These are phyloP conservation scores for Rhodotorula sp. DNA, from an alignment of 1,284 basidiomycete genomes.

Conservation along the genomic window DNA sequence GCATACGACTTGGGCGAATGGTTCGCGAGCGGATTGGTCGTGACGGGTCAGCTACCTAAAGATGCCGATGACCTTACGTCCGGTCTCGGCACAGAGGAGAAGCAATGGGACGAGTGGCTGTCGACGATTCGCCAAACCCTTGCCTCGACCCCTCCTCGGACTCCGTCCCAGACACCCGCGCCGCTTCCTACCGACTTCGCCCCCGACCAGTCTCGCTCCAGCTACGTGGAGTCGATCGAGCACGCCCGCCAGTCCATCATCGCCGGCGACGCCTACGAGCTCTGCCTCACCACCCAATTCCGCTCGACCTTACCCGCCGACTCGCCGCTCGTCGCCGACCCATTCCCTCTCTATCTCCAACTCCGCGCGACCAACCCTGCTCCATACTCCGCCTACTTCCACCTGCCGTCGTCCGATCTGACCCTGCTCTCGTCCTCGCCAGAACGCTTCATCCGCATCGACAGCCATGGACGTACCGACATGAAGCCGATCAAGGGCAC, in stretches of 20 bases:
- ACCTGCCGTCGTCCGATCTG: conserved; percentile 65
- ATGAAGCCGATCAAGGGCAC: conserved; percentile 97
- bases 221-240: conserved; percentile 68
- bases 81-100: conserved; percentile 39
- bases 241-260: conserved; percentile 71
- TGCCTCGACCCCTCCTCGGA: background rate
- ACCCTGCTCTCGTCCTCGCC: conserved; percentile 75
- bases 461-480: conserved; percentile 61
- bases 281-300: conserved; percentile 82
- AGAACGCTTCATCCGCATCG: conserved; percentile 87
- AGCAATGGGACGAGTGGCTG: conserved; percentile 37
- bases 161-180: conserved; percentile 21
- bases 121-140: background rate
- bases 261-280: conserved; percentile 90
- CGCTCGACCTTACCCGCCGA: conserved; percentile 42
- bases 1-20: conserved; percentile 49
- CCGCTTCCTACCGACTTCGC: conserved; percentile 42
- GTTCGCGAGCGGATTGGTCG: conserved; percentile 51
- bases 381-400: conserved; percentile 80
- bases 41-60: background rate
- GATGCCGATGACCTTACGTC: background rate
- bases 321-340: conserved; percentile 34
- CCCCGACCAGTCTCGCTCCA: conserved; percentile 42
- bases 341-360: conserved; percentile 51
- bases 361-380: conserved; percentile 81